phyloP scores from a whole-genome alignment of 306 rosid species.

The Mimosa bimucronata region DNA sequence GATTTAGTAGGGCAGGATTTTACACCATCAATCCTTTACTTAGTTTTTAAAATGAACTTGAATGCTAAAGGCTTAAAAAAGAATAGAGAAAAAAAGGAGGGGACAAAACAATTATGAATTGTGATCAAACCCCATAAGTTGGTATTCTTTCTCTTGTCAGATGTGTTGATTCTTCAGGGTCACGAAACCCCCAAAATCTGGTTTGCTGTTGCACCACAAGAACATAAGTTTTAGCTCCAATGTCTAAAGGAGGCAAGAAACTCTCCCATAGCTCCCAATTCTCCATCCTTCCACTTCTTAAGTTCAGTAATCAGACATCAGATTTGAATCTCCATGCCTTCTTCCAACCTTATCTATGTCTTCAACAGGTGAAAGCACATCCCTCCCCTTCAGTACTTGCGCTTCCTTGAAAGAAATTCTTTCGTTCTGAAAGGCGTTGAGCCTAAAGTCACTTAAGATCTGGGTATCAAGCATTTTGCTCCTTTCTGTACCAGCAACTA shows the following conservation, averaged over 20 bases:
- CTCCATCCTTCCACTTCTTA: conserved; percentile 49
- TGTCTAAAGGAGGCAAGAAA: conserved; percentile 52
- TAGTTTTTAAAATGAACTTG: neutral
- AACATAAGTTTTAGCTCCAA: conserved; percentile 46
- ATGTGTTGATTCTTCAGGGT: conserved; percentile 56
- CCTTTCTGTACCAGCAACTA: conserved; percentile 55
- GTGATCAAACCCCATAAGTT: conserved; percentile 26
- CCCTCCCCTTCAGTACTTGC: conserved; percentile 35
- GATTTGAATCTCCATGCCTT: conserved; percentile 54
- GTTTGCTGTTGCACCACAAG: conserved; percentile 78
- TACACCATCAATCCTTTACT: neutral
- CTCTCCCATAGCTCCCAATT: conserved; percentile 65
- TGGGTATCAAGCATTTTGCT: conserved; percentile 63
- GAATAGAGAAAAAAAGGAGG: neutral
- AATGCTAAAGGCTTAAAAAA: neutral
- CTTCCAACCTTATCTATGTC: conserved; percentile 58
- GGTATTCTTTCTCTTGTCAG: conserved; percentile 49
- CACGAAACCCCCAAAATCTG: conserved; percentile 63
- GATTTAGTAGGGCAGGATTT: no score
- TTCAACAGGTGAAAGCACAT: conserved; percentile 44
- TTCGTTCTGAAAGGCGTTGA: conserved; percentile 53
- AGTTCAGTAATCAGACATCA: conserved; percentile 60
- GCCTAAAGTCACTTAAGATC: conserved; percentile 55
- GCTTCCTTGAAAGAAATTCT: conserved; percentile 54
- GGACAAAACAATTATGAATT: neutral